Base-by-base conservation (phyloP, 2,329 filamentous ascomycete species). In the Hymenoscyphus occultus region DNA sequence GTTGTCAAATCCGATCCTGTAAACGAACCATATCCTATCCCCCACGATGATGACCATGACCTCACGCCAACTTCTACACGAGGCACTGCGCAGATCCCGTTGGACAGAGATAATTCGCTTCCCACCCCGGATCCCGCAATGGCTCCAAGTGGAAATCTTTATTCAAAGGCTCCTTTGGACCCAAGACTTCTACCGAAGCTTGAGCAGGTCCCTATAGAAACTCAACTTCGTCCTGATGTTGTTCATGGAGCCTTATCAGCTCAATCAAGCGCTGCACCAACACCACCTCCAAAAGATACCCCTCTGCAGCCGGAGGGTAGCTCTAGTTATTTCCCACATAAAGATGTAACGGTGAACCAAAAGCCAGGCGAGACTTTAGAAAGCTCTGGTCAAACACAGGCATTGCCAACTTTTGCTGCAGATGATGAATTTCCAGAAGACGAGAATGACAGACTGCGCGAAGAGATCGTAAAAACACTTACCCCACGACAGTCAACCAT, bases 381-480 rank as follows among this genome's bases (percentile, higher is more conserved):
- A 13, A 62, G 68, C 19, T 59, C 65, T 31, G 22, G 19, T 10
- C 58, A 54, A 61, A 66, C 69, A 39, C 61, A 71, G 28, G 45
- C 48, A 28, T 54, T 54, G 48, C 48, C 48, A 54, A 54, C 48
- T 12, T 28, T 54, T 68, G 12, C 19, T 69, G 14, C 69, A 71
- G 32, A 66, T 64, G 1, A 35, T 72, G 19, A 71, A 68, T 40
- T 71, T 65, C 56, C 72, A 54, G 70, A 74, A 65, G 85, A 88
- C 69, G 90, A 92, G 71, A 92, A 85, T 71, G 90, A 93, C 69
- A 81, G 84, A 64, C 75, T 93, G 58, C 83, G 87, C 35, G 88
- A 91, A 65, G 91, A 93, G 71, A 93, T 93, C 63, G 86, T 92
- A 62, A 86, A 85, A 65, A 90, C 86, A 54, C 79, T 93, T 1